These are phyloP conservation scores for Lipomyces spencermartinsiae DNA, from an alignment of 805 yeast genomes.

Conservation along the genomic window DNA sequence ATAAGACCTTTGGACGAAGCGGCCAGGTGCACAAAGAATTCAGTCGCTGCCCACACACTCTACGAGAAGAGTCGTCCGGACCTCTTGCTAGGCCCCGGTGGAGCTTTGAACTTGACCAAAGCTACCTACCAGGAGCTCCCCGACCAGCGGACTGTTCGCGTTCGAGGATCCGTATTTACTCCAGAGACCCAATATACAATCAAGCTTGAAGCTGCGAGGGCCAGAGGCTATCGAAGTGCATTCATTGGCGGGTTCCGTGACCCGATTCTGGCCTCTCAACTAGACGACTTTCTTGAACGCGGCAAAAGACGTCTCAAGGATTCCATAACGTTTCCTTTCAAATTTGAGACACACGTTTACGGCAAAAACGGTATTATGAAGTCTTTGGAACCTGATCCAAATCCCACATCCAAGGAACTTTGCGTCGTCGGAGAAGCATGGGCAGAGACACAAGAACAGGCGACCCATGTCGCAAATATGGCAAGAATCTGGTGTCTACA, in stretches of 20 bases:
- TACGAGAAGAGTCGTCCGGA: slow-evolving; percentile 7
- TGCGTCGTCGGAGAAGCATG: too few relatives aligned
- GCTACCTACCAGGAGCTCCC: neutral
- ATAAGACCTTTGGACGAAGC: neutral
- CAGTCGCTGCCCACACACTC: slow-evolving; percentile 4
- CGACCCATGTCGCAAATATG: neutral
- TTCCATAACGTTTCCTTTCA: neutral
- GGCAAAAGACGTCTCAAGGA: neutral
- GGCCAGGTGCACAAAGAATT: neutral
- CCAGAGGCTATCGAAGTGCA: neutral
- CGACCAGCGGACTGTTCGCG: neutral
- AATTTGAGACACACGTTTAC: neutral
- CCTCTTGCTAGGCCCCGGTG: slow-evolving; percentile 5
- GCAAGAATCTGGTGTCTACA: neutral
- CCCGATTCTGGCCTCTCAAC: slow-evolving; percentile 2
- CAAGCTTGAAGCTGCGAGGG: slow-evolving; percentile 4
- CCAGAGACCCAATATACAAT: neutral
- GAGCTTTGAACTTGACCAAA: neutral
- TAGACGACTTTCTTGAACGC: neutral
- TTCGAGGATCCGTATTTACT: neutral
- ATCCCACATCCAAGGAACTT: too few relatives aligned
- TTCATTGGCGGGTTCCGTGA: slow-evolving; percentile 10
- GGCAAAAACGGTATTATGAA: neutral
- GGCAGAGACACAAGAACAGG: neutral
- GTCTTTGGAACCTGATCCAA: neutral